Conservation (phyloP, 2,329 filamentous ascomycete species). For the Cucurbitaria berberidis region DNA sequence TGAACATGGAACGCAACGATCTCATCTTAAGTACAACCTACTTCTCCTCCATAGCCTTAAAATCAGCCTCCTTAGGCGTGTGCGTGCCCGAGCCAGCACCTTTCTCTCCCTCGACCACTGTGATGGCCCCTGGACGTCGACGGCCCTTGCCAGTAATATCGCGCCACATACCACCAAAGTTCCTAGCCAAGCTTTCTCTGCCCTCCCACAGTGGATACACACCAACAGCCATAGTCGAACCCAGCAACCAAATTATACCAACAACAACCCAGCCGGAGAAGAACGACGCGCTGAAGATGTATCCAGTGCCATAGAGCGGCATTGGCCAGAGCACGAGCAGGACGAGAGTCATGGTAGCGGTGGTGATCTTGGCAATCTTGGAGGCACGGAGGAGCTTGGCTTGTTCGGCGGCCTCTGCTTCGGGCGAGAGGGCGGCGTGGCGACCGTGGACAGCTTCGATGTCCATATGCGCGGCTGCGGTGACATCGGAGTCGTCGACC, state of each 20-base stretch:
- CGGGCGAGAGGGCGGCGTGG: conserved; percentile 29
- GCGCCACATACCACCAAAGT: conserved; percentile 35
- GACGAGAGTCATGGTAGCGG: conserved; percentile 68
- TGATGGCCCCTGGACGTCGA: conserved; percentile 9
- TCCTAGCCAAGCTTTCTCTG: conserved; percentile 28
- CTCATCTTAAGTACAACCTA: neutral
- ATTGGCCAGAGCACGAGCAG: conserved; percentile 88
- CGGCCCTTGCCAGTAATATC: conserved; percentile 32
- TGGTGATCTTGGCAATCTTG: conserved; percentile 62
- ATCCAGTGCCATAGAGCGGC: conserved; percentile 82
- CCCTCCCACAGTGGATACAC: conserved; percentile 81
- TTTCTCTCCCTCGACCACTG: conserved; percentile 28
- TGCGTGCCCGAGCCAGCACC: conserved; percentile 16
- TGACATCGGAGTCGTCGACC: conserved; percentile 77
- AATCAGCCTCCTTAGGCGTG: conserved; percentile 28
- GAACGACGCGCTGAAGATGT: conserved; percentile 80
- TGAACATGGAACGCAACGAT: neutral
- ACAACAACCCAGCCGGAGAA: conserved; percentile 78
- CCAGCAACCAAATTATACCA: conserved; percentile 77
- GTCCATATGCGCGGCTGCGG: conserved; percentile 65
- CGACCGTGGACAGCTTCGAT: conserved; percentile 63
- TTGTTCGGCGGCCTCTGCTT: conserved; percentile 48
- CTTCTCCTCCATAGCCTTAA: conserved; percentile 14
- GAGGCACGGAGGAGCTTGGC: conserved; percentile 52
- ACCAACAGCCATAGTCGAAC: conserved; percentile 74